Base-by-base conservation (phyloP, 2,329 filamentous ascomycete species). In the Hypoxylon sp. region DNA sequence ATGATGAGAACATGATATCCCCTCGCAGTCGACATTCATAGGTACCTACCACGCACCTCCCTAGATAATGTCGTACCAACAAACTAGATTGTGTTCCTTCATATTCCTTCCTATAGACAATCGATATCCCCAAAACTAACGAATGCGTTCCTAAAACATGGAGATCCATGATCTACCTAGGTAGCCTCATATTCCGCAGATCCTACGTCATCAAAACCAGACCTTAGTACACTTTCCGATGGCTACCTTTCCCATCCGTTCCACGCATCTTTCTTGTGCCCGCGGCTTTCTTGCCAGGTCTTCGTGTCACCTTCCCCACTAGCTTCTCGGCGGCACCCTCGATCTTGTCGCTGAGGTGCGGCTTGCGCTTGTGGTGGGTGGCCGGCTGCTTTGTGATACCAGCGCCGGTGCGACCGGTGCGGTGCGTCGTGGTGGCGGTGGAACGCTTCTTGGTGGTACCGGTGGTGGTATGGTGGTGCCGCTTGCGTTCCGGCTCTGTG, bases 331-430 rank as follows among this genome's bases (percentile, higher is more conserved):
- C 72, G 44, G 68, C 74, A 35, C 74, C 74, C 53, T 62, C 67
- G 58, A 75, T 62, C 72, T 76, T 76, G 66, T 76, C 74, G 53
- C 62, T 68, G 8, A 75, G 66, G 55, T 73, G 72, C 11, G 73
- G 70, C 71, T 76, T 75, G 39, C 74, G 74, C 70, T 76, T 75
- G 66, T 76, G 74, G 62, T 76, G 74, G 32, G 69, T 71, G 48
- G 68, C 70, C 1, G 74, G 67, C 5, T 66, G 62, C 60, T 72
- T 74, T 24, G 59, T 72, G 51, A 71, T 65, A 15, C 67, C 72
- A 39, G 65, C 62, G 70, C 62, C 59, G 39, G 67, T 51, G 50
- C 21, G 60, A 11, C 29, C 11, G 51, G 67, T 10, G 59, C 59
- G 37, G 32, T 67, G 57, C 11, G 63, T 71, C 8, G 57, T 72